Evolutionary conservation across 2,329 filamentous ascomycete species (phyloP), one percentile per base, ranked within the genome.

Genomic region (Cladosporium cucumerinum): DNA sequence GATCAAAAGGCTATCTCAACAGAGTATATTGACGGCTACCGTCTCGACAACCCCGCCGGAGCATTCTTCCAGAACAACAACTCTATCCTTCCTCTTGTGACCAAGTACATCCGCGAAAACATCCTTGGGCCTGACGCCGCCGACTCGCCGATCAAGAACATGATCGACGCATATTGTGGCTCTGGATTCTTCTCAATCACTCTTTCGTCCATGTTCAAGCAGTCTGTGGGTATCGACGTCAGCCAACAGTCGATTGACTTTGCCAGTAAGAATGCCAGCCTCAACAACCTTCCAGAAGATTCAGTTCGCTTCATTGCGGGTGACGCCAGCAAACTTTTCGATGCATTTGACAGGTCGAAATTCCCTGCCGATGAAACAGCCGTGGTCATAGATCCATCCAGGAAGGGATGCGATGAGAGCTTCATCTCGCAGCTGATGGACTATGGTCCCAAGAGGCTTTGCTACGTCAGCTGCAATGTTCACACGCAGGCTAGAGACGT

Each of bases 21-120:
- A 32, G 95, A 99, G 78, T 97, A 96, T 79, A 86, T 99, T 68
- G 92, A 89, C 74, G 81, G 87, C 77, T 95, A 90, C 81, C 82
- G 88, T 74, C 97, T 99, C 80, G 89, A 89, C 76, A 98, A 96
- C 80, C 92, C 91, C 2, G 95, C 95, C 12, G 93, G 93, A 66
- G 88, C 92, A 61, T 99, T 99, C 82, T 99, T 99, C 86, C 95
- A 99, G 76, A 99, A 99, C 84, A 99, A 99, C 85, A 98, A 98
- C 82, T 96, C 93, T 63, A 98, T 99, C 78, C 88, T 99, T 26
- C 87, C 91, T 32, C 80, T 82, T 18, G 96, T 98, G 79, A 96
- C 93, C 16, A 84, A 87, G 69, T 97, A 96, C 81, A 91, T 98
- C 75, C 90, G 92, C 68, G 84, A 90, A 43, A 86, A 90, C 77